Percentiles rank a stretch among this genome's conserved stretches.
Evolutionary conservation across 768 basidiomycete genomes (phyloP).

Genomic region (Naganishia antarctica): DNA sequence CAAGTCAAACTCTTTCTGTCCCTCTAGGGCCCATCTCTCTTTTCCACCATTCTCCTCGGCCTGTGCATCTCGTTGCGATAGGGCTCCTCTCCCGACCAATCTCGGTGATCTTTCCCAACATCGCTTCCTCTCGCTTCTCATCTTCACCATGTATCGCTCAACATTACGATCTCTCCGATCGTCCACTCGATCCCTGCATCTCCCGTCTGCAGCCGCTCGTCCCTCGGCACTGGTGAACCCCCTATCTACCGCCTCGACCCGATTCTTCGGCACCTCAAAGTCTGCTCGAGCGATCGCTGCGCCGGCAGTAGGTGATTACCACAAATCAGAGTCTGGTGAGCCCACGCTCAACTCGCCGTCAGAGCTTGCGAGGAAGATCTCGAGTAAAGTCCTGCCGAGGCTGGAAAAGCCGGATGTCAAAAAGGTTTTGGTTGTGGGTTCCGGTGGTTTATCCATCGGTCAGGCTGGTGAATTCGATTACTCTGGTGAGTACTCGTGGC

Average conservation of each 20-base stretch:
- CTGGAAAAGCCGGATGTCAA: constrained; percentile 84
- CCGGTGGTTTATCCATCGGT: constrained; percentile 91
- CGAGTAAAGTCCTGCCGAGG: constrained; percentile 88
- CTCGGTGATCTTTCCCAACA: neutral
- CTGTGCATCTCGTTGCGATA: neutral
- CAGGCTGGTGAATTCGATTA: constrained; percentile 99
- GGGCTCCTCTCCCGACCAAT: neutral
- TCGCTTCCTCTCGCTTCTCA: neutral
- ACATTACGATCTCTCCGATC: constrained; percentile 12
- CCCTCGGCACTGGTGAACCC: constrained; percentile 1
- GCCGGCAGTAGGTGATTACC: constrained; percentile 49
- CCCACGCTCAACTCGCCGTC: constrained; percentile 76
- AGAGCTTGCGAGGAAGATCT: constrained; percentile 85
- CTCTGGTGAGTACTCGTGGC: constrained; percentile 56
- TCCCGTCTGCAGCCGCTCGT: neutral
- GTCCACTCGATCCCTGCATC: constrained; percentile 13
- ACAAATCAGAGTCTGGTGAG: constrained; percentile 36
- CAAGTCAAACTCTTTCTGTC: neutral
- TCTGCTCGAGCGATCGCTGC: constrained; percentile 46
- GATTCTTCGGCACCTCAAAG: constrained; percentile 21
- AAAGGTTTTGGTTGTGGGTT: constrained; percentile 93
- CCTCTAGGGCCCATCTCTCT: neutral
- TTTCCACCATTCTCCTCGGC: neutral
- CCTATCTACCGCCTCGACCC: neutral
- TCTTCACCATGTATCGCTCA: constrained; percentile 21